Conservation (phyloP, 768 basidiomycete species). For the Trametes sanguinea region DNA sequence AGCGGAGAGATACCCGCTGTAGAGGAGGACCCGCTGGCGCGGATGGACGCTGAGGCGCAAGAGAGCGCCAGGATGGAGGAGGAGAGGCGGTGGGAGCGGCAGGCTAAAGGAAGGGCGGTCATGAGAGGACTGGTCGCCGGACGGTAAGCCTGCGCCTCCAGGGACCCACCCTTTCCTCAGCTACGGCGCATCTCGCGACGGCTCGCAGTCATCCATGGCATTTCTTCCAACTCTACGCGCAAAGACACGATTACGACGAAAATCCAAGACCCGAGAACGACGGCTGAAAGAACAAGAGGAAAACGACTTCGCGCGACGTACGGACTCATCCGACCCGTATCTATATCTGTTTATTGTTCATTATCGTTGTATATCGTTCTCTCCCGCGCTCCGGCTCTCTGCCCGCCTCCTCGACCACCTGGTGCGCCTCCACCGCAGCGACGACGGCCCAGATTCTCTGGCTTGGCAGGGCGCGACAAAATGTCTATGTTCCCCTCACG, state of each 20-base stretch:
- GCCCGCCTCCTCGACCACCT: too few species aligned
- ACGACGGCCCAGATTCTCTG: too few species aligned
- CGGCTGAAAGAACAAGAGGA: neutral
- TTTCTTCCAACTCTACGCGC: too few species aligned
- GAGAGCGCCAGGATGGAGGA: constrained; percentile 23
- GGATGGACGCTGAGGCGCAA: constrained; percentile 26
- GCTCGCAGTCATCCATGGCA: too few species aligned
- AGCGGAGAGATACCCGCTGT: constrained; percentile 75
- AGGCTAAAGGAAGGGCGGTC: neutral
- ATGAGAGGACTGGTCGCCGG: neutral
- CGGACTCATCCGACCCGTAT: constrained; percentile 3
- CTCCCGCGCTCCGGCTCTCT: neutral
- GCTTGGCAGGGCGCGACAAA: too few species aligned
- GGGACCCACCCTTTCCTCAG: too few species aligned
- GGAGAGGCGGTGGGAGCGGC: neutral
- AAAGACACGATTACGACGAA: too few species aligned
- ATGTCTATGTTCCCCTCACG: too few species aligned
- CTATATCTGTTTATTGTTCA: constrained; percentile 25
- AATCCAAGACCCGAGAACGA: neutral
- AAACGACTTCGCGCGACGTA: neutral
- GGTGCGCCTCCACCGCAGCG: too few species aligned
- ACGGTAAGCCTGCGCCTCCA: neutral
- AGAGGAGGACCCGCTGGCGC: constrained; percentile 60
- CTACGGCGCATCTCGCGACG: too few species aligned
- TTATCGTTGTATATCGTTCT: constrained; percentile 21